Evolutionary conservation across 495 filamentous ascomycete genomes (phyloP).

Genomic region (Diplogelasinospora grovesii): DNA sequence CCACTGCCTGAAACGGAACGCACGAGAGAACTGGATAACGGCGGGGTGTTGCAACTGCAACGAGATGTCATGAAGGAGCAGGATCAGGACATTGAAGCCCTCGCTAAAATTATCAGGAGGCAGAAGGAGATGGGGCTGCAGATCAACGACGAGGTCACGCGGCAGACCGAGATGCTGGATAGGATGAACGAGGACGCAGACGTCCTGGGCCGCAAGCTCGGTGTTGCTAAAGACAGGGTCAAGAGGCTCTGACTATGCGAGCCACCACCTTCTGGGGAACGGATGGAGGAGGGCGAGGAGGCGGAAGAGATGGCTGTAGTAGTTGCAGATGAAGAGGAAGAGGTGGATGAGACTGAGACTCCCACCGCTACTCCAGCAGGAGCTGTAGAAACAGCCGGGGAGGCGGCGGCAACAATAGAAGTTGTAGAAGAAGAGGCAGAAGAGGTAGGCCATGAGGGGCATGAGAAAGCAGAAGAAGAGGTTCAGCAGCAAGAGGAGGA

Average conservation of each 20-base stretch:
- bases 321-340: neutral
- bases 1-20: slow-evolving; percentile 74
- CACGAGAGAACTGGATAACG: slow-evolving; percentile 85
- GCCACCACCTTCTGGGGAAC: slow-evolving; percentile 10
- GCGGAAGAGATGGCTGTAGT: neutral
- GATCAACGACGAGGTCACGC: slow-evolving; percentile 77
- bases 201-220: slow-evolving; percentile 66
- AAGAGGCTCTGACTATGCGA: slow-evolving; percentile 52
- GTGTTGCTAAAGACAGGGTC: slow-evolving; percentile 75
- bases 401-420: neutral
- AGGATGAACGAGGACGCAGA: slow-evolving; percentile 70
- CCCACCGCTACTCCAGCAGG: neutral
- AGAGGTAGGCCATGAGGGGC: slow-evolving; percentile 4
- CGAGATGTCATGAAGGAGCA: slow-evolving; percentile 77
- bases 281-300: neutral
- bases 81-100: slow-evolving; percentile 68
- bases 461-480: neutral
- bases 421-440: slow-evolving; percentile 1
- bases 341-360: neutral
- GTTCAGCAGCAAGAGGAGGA: slow-evolving; percentile 3
- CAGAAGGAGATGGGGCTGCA: slow-evolving; percentile 81
- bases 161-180: slow-evolving; percentile 77
- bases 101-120: slow-evolving; percentile 67
- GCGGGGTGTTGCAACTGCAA: slow-evolving; percentile 81
- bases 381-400: too few relatives aligned